phyloP scores from a whole-genome alignment of 2,329 filamentous ascomycete species.

The Nemania sp. region DNA sequence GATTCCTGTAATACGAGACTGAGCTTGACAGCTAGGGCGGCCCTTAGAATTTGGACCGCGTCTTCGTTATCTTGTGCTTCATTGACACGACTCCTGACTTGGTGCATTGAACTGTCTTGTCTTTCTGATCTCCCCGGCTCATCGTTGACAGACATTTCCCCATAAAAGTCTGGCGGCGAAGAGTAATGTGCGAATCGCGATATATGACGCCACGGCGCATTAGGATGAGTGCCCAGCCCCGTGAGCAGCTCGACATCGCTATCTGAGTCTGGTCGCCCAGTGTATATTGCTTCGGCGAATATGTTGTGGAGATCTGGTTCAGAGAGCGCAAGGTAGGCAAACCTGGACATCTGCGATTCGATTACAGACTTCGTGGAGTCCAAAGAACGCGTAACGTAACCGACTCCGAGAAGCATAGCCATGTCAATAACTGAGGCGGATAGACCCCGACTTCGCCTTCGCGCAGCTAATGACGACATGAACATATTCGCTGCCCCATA shows the following conservation, averaged over 20 bases:
- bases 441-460: constrained; percentile 28
- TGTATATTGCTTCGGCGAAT: constrained; percentile 11
- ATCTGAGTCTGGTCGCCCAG: neutral
- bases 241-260: neutral
- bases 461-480: constrained; percentile 8
- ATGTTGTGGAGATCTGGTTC: constrained; percentile 17
- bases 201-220: neutral
- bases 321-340: neutral
- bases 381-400: neutral
- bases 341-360: too few species aligned
- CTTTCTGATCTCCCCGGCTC: neutral
- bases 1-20: neutral
- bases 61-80: neutral
- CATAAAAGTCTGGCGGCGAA: too few species aligned
- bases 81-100: neutral
- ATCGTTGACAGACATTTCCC: too few species aligned
- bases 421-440: constrained; percentile 24
- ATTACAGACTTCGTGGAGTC: too few species aligned
- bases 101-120: too few species aligned
- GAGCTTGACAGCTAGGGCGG: neutral
- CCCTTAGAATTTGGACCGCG: neutral
- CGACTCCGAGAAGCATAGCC: neutral
- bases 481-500: constrained; percentile 29
- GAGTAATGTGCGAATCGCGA: neutral
- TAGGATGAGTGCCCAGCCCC: neutral